Conservation (phyloP, 305 asterid species). For the Fraxinus albicans region DNA sequence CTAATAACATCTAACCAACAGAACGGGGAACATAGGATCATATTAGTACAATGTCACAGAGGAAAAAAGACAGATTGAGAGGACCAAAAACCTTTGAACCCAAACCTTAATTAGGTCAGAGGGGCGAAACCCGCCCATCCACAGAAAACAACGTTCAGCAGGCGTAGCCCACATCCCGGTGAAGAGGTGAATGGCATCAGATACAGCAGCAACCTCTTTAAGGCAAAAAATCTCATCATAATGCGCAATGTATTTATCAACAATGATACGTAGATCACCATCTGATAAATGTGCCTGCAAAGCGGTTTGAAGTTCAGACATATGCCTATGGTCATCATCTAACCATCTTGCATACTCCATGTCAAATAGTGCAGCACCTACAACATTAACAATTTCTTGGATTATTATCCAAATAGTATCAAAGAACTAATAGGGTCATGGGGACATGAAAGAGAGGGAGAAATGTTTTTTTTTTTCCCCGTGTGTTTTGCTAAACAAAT, state of each 20-base stretch:
- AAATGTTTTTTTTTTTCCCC: too few species aligned
- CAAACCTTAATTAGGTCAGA: constrained; percentile 86
- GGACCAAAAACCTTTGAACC: not conserved
- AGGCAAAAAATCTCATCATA: constrained; percentile 74
- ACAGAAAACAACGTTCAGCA: constrained; percentile 86
- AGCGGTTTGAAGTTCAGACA: constrained; percentile 73
- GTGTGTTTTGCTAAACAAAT: not conserved
- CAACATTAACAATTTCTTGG: not conserved
- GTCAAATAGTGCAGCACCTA: constrained; percentile 87
- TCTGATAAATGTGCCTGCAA: constrained; percentile 77
- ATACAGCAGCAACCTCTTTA: constrained; percentile 71
- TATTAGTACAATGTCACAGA: not conserved
- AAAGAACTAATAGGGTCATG: not conserved
- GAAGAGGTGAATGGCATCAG: constrained; percentile 83
- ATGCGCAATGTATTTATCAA: constrained; percentile 72
- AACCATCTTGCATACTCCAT: constrained; percentile 94
- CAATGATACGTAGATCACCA: constrained; percentile 62
- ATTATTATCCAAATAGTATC: not conserved
- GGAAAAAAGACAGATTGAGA: not conserved
- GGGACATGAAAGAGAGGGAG: not conserved
- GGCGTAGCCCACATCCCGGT: constrained; percentile 93
- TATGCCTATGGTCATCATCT: constrained; percentile 82
- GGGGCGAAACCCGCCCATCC: constrained; percentile 97
- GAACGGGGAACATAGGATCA: not conserved
- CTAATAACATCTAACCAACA: constrained; percentile 57